Evolutionary conservation across 192 early-diverging fungal species (phyloP).

Genomic region (Polychytrium aggregatum): DNA sequence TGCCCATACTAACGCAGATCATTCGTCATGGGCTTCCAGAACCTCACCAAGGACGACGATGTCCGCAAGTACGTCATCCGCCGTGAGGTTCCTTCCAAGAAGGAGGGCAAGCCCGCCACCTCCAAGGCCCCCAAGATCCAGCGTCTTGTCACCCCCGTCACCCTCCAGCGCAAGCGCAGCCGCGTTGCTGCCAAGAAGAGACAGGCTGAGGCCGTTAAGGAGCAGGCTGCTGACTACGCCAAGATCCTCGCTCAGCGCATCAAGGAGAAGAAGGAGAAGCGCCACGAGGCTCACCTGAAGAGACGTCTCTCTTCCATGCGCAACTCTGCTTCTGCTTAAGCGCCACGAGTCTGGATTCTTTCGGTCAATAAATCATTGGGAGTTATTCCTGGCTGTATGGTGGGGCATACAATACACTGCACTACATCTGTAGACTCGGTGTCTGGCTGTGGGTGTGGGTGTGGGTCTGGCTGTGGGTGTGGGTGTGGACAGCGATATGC

Average conservation of each 20-base stretch:
- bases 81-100: conserved; percentile 76
- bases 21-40: too few relatives aligned
- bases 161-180: conserved; percentile 92
- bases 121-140: conserved; percentile 99
- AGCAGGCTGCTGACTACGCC: conserved; percentile 60
- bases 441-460: too few relatives aligned
- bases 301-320: conserved; percentile 61
- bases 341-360: too few relatives aligned
- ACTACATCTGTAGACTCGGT: too few relatives aligned
- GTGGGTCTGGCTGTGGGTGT: too few relatives aligned
- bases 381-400: too few relatives aligned
- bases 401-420: too few relatives aligned
- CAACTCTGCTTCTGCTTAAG: too few relatives aligned
- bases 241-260: conserved; percentile 81
- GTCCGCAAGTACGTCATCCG: conserved; percentile 99
- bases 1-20: too few relatives aligned
- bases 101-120: conserved; percentile 79
- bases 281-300: conserved; percentile 53
- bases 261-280: conserved; percentile 91
- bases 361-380: too few relatives aligned
- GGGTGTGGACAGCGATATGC: too few relatives aligned
- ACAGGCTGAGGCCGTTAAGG: conserved; percentile 67
- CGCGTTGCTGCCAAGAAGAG: conserved; percentile 76
- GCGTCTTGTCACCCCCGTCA: conserved; percentile 93
- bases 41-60: conserved; percentile 96